Conservation (phyloP, 345 rosid genomes). For the Sonneratia alba region DNA sequence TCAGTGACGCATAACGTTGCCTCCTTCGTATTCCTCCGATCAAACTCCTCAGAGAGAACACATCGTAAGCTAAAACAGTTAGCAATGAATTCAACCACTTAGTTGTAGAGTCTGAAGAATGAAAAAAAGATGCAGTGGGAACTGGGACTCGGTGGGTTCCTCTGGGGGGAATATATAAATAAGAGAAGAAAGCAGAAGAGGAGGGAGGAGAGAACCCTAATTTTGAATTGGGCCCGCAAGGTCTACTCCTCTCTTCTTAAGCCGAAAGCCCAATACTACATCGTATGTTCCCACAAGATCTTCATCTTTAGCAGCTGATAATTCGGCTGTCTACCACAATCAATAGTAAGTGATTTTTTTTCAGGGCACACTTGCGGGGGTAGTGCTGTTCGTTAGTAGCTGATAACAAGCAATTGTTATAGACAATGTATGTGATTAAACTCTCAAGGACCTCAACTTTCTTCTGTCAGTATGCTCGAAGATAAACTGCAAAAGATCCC, state of each 20-base stretch:
- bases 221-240: not conserved
- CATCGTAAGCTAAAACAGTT: too few relatives aligned
- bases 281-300: not conserved
- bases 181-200: not conserved
- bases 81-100: not conserved
- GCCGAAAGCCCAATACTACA: not conserved
- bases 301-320: not conserved
- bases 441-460: not conserved
- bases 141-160: not conserved
- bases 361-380: not conserved
- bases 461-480: not conserved
- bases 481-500: not conserved
- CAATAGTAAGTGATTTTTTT: not conserved
- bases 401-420: not conserved
- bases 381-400: not conserved
- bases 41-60: not conserved
- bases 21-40: not conserved
- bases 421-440: too few relatives aligned
- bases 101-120: not conserved
- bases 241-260: not conserved
- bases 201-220: not conserved
- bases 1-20: conserved; percentile 34
- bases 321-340: too few relatives aligned
- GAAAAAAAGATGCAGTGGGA: too few relatives aligned
- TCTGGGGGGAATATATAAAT: not conserved